These are phyloP conservation scores for Irpex lacteus DNA, from an alignment of 1,284 basidiomycete species.

Conservation along the genomic window DNA sequence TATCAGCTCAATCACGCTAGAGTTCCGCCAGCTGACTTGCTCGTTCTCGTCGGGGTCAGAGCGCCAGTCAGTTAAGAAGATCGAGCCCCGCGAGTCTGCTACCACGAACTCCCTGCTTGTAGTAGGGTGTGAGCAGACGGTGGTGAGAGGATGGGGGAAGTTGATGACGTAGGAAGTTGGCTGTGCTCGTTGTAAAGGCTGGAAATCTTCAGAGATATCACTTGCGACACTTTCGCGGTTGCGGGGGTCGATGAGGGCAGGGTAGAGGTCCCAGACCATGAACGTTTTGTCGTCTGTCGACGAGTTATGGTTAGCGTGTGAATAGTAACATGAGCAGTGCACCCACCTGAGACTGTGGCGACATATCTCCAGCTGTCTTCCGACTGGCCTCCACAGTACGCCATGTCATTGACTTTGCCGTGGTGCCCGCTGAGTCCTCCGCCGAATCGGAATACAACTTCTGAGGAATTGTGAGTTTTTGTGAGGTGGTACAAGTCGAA, in stretches of 20 bases:
- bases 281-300: constrained; percentile 71
- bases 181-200: constrained; percentile 42
- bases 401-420: constrained; percentile 69
- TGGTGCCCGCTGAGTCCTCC: constrained; percentile 77
- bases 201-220: background rate
- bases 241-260: background rate
- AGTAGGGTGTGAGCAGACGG: constrained; percentile 67
- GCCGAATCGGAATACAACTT: constrained; percentile 65
- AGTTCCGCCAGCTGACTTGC: constrained; percentile 53
- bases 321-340: background rate
- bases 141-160: constrained; percentile 65
- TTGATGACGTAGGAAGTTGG: constrained; percentile 74
- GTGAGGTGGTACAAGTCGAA: constrained; percentile 67
- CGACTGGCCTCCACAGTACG: constrained; percentile 69
- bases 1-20: constrained; percentile 64
- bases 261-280: constrained; percentile 77
- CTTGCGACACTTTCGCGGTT: background rate
- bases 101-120: constrained; percentile 76
- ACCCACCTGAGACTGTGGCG: constrained; percentile 72
- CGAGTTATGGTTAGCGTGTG: background rate
- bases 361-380: constrained; percentile 68
- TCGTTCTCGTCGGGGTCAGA: constrained; percentile 58
- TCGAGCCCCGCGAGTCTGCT: constrained; percentile 66
- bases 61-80: constrained; percentile 78
- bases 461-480: constrained; percentile 46